These are phyloP conservation scores for Beauveria caledonica DNA, from an alignment of 2,329 filamentous ascomycete species.

Conservation along the genomic window DNA sequence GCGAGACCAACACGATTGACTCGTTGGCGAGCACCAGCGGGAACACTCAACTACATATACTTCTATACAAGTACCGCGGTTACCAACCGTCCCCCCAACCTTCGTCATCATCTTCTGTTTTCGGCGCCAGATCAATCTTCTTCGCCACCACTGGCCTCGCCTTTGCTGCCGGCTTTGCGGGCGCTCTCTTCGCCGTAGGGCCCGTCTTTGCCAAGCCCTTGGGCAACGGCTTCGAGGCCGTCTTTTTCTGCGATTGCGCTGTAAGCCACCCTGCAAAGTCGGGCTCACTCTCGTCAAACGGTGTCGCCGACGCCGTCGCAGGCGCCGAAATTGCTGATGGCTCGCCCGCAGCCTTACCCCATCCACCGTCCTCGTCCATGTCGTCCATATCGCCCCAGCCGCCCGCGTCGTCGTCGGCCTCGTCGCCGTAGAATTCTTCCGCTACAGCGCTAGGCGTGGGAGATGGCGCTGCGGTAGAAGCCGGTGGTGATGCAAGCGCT, in stretches of 20 bases:
- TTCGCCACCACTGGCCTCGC: slow-evolving; percentile 44
- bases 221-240: slow-evolving; percentile 57
- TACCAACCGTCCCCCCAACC: slow-evolving; percentile 62
- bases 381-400: slow-evolving; percentile 70
- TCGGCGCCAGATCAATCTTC: slow-evolving; percentile 62
- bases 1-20: too few species aligned
- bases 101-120: slow-evolving; percentile 52
- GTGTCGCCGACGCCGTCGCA: slow-evolving; percentile 29
- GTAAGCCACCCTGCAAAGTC: slow-evolving; percentile 95
- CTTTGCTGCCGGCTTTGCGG: slow-evolving; percentile 30
- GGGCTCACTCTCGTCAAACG: slow-evolving; percentile 81
- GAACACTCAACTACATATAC: background rate
- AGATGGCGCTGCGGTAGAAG: slow-evolving; percentile 40
- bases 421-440: slow-evolving; percentile 46
- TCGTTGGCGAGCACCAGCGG: too few species aligned
- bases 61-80: background rate
- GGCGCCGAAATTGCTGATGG: slow-evolving; percentile 20
- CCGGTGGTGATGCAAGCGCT: slow-evolving; percentile 44
- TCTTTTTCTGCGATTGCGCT: slow-evolving; percentile 73
- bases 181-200: slow-evolving; percentile 32
- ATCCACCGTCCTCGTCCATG: slow-evolving; percentile 33
- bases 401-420: slow-evolving; percentile 52
- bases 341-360: slow-evolving; percentile 33
- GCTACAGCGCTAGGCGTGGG: slow-evolving; percentile 35
- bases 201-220: slow-evolving; percentile 69